Base-by-base conservation (phyloP, 2,329 filamentous ascomycete species). In the Botrytis galanthina region DNA sequence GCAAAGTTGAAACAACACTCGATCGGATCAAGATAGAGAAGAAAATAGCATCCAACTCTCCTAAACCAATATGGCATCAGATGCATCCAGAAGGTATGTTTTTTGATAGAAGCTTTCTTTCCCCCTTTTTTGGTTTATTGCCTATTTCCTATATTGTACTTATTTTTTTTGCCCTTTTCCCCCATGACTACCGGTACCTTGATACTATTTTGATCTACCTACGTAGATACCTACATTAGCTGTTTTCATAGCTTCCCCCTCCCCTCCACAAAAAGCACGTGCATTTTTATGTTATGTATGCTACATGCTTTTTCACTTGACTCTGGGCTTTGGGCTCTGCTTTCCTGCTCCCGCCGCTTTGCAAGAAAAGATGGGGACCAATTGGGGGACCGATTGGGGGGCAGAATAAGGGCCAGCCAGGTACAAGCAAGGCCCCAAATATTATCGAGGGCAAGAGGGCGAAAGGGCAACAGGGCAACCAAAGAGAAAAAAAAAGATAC, bases 1-100 rank as follows among this genome's bases (percentile, higher is more conserved):
- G 3, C 39, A 57, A 68, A 42, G 8, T 39, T 29, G 26, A 57
- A 68, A 68, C 66, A 39, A 37, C 35, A 32, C 10, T n/a, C 35
- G 35, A 57, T 26, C 8, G 14, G 20, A n/a, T 5, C 44, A 63
- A 42, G n/a, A 16, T 57, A 29, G 51, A 57, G 51, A 63, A 29
- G n/a, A 63, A 63, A 42, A 63, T 29, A 9, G n/a, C 18, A 62
- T 29, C 37, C 26, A 22, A n/a, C 48, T 35, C 14, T 16, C 8
- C 20, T 37, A 60, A 12, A 29, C 51, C 0, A 75, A 66, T 7
- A 80, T 80, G 78, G 78, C 79, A 37, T 74, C 76, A 1, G 77
- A 80, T 73, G 79, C 78, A 71, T 79, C 79, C 60, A 74, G 78
- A 76, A 73, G 78, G 79, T 79, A 74, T 75, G 76, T 74, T 70